Evolutionary conservation across 176 grass and related monocot genomes (phyloP), one percentile per base, ranked within the genome.

Genomic region (Rhynchospora tenuis): DNA sequence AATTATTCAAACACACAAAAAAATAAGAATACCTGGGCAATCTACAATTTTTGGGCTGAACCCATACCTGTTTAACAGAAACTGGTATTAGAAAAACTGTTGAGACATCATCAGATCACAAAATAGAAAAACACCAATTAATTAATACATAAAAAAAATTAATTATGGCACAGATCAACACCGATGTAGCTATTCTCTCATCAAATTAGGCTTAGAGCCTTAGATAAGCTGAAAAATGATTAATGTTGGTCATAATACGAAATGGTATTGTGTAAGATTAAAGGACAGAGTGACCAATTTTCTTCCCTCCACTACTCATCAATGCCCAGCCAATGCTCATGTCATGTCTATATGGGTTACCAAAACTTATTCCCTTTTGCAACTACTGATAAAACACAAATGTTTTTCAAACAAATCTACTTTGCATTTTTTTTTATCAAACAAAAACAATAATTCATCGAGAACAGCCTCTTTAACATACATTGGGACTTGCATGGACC

Each of bases 1-100:
- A 73, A 51, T 67, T 46, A 27, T 70, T 56, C 19, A 48, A 51
- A 54, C 16, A 28, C 42, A 79, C 54, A 61, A 38, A 85, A 19
- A 64, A 15, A 26, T 51, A 80, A 52, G 6, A 59, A 82, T 88
- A 93, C 95, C 92, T 87, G 92, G 90, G 73, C 54, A 86, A 86
- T 98, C 95, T 9, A 98, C 95, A 82, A 98, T 88, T 87, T 98
- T 90, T 85, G 91, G 94, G 73, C 95, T 98, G 80, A 98, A 93
- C 54, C 92, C 90, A 65, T 98, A 98, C 85, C 90, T 98, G 87
- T 17, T 84, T 56, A 52, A 74, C 71, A 74, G 28, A 52, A 28
- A 22, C 28, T 28, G 13, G n/a, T 50, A 74, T 80, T 71, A 80
- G 26, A 86, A 83, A 43, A 70, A 45, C 27, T 73, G 12, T 29